phyloP scores from a whole-genome alignment of 2,329 filamentous ascomycete species.

The Hypoxylon sp. region DNA sequence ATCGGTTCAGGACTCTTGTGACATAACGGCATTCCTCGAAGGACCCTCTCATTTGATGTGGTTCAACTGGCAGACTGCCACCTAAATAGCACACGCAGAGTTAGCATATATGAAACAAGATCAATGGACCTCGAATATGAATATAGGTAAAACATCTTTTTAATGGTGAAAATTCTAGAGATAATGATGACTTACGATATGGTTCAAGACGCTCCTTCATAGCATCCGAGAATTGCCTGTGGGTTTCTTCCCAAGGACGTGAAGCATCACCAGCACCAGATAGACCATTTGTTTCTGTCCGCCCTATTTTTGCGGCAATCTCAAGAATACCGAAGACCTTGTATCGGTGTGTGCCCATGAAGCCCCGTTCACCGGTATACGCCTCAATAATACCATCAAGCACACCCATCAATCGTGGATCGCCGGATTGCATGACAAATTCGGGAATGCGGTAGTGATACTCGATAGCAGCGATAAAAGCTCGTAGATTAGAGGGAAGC shows the following conservation, averaged over 20 bases:
- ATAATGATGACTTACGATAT: slow-evolving; percentile 54
- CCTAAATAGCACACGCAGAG: slow-evolving; percentile 15
- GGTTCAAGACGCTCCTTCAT: slow-evolving; percentile 69
- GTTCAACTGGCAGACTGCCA: slow-evolving; percentile 63
- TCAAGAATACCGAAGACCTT: slow-evolving; percentile 71
- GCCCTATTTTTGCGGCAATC: slow-evolving; percentile 67
- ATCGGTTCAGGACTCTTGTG: slow-evolving; percentile 61
- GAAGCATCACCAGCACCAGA: slow-evolving; percentile 61
- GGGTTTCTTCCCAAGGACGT: slow-evolving; percentile 66
- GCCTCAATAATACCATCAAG: slow-evolving; percentile 69
- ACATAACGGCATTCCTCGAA: slow-evolving; percentile 69
- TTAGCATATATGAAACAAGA: slow-evolving; percentile 7
- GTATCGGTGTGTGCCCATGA: slow-evolving; percentile 71
- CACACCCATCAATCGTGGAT: slow-evolving; percentile 66
- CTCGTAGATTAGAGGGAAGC: slow-evolving; percentile 68
- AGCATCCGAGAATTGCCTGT: slow-evolving; percentile 66
- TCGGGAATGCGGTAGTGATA: slow-evolving; percentile 69
- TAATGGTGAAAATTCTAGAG: not conserved
- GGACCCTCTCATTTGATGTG: slow-evolving; percentile 68
- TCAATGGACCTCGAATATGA: not conserved
- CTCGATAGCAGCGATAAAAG: slow-evolving; percentile 69
- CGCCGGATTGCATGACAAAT: slow-evolving; percentile 66
- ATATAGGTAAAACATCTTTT: not conserved
- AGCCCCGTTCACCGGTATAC: slow-evolving; percentile 69
- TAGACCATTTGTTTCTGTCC: slow-evolving; percentile 67